phyloP scores from a whole-genome alignment of 2,329 filamentous ascomycete species.

The Lasiodiplodia theobromae region DNA sequence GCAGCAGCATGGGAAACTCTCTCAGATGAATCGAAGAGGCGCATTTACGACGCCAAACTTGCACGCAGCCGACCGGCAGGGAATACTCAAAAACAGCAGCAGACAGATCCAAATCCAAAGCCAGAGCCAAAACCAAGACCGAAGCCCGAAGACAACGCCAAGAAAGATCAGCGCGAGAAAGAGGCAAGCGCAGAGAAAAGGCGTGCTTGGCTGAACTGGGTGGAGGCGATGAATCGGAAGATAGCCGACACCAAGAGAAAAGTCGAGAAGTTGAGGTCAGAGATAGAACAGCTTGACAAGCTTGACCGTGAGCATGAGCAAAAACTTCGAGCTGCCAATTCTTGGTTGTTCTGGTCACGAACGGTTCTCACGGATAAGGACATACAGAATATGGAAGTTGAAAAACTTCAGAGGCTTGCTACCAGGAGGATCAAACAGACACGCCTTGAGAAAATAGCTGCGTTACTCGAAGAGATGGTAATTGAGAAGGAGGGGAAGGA shows the following conservation, averaged over 20 bases:
- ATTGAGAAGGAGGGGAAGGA: neutral
- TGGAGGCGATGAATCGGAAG: neutral
- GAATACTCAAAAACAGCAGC: neutral
- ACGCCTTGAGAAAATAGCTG: neutral
- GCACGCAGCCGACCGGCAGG: neutral
- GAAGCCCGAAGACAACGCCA: neutral
- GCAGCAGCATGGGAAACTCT: neutral
- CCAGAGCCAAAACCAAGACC: neutral
- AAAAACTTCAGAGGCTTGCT: slow-evolving; percentile 1
- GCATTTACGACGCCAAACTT: neutral
- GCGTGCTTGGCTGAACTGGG: neutral
- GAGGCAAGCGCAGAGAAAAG: neutral
- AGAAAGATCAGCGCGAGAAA: neutral
- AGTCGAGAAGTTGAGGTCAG: neutral
- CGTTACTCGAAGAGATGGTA: neutral
- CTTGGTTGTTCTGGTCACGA: neutral
- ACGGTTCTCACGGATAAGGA: neutral
- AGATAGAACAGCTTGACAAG: neutral
- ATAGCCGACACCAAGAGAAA: neutral
- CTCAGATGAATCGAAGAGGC: neutral
- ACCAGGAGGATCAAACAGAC: neutral
- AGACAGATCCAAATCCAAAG: neutral
- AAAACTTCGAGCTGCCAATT: neutral
- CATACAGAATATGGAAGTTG: neutral
- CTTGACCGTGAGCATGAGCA: neutral